Percentiles rank a stretch among this genome's conserved stretches.
Conservation (phyloP, 2,329 filamentous ascomycete species). For the Chaetothyriales sp. region DNA sequence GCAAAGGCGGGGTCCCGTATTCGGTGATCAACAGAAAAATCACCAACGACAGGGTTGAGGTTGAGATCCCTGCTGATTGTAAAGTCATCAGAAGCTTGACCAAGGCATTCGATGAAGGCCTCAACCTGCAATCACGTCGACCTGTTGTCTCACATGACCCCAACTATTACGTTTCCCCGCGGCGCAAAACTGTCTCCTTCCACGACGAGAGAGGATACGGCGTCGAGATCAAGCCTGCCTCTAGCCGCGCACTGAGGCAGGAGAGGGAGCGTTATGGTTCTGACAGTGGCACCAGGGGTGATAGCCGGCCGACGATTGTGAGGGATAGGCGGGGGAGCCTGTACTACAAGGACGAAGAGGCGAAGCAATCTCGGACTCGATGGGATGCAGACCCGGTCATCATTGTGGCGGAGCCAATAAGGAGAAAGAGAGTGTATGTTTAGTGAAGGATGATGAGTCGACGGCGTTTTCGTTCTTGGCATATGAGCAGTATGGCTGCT, state of each 20-base stretch:
- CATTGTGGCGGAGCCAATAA: conserved; percentile 11
- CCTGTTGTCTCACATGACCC: conserved; percentile 1
- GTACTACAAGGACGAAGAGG: conserved; percentile 10
- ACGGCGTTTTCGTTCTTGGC: background rate
- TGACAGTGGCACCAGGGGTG: conserved; percentile 1
- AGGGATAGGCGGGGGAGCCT: conserved; percentile 9
- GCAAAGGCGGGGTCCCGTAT: conserved; percentile 25
- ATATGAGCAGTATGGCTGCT: background rate
- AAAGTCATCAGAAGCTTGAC: conserved; percentile 26
- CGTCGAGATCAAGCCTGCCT: conserved; percentile 9
- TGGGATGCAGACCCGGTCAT: conserved; percentile 11
- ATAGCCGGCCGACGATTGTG: background rate
- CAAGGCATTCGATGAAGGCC: conserved; percentile 30
- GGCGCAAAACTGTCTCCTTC: background rate
- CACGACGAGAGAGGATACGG: background rate
- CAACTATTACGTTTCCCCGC: background rate
- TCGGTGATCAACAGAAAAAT: conserved; percentile 28
- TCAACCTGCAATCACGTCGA: conserved; percentile 15
- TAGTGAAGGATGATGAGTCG: background rate
- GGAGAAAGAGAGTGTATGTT: background rate
- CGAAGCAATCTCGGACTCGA: conserved; percentile 5
- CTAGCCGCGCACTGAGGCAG: conserved; percentile 3
- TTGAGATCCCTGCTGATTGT: conserved; percentile 28
- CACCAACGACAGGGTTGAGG: conserved; percentile 18
- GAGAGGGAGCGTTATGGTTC: conserved; percentile 5